Conservation (phyloP, 805 yeast species). For the Scheffersomyces coipomensis region DNA sequence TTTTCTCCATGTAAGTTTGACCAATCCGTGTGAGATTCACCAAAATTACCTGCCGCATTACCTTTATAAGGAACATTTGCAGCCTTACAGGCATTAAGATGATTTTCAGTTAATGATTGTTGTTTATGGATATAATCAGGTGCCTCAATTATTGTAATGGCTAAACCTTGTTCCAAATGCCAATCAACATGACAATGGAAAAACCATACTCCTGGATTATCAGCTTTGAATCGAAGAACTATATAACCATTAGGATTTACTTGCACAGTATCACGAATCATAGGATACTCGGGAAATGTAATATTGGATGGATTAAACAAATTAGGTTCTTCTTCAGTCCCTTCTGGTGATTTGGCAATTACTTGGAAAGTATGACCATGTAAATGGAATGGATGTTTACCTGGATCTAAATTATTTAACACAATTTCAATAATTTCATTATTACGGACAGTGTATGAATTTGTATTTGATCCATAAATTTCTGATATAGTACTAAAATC, state of each 20-base stretch:
- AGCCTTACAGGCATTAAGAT: constrained; percentile 46
- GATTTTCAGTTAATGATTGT: constrained; percentile 43
- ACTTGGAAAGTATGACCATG: constrained; percentile 94
- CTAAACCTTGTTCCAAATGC: constrained; percentile 96
- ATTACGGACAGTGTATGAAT: constrained; percentile 67
- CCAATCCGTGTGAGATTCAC: constrained; percentile 48
- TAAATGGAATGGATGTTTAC: constrained; percentile 95
- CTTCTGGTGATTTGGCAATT: constrained; percentile 65
- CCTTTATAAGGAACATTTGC: constrained; percentile 51
- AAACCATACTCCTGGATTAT: constrained; percentile 97
- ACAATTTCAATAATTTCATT: constrained; percentile 75
- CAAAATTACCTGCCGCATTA: constrained; percentile 65
- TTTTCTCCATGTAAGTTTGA: constrained; percentile 59
- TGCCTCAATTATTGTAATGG: constrained; percentile 77
- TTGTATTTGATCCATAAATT: constrained; percentile 78
- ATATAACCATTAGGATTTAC: constrained; percentile 83
- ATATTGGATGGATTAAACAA: constrained; percentile 37
- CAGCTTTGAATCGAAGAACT: constrained; percentile 83
- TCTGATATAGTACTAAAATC: constrained; percentile 49
- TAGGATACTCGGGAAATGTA: constrained; percentile 68
- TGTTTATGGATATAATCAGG: constrained; percentile 60
- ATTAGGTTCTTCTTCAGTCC: constrained; percentile 53
- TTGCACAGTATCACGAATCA: constrained; percentile 79
- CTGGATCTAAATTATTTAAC: constrained; percentile 83
- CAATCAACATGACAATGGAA: constrained; percentile 99